Evolutionary conservation across 2,329 filamentous ascomycete genomes (phyloP).

Genomic region (Didymella pinodella): DNA sequence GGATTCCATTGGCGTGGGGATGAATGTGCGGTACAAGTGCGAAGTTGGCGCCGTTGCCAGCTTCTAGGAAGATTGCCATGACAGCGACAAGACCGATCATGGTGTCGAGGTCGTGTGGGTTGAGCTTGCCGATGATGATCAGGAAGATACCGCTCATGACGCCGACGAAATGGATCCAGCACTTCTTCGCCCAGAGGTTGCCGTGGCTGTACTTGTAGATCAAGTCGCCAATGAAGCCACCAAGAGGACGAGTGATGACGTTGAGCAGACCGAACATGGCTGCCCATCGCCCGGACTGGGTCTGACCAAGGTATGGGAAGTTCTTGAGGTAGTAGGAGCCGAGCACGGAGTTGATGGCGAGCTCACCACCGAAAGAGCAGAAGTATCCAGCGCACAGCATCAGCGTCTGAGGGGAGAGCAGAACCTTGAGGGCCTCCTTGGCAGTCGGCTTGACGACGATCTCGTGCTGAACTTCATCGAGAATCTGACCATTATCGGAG

Average conservation of each 20-base stretch:
- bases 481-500: constrained; percentile 58
- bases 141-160: constrained; percentile 66
- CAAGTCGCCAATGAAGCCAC: constrained; percentile 67
- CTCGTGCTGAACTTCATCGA: constrained; percentile 67
- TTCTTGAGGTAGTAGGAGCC: constrained; percentile 66
- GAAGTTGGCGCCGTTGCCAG: constrained; percentile 86
- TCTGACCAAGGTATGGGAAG: constrained; percentile 63
- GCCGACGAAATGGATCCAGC: constrained; percentile 64
- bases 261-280: constrained; percentile 81
- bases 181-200: constrained; percentile 70
- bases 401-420: constrained; percentile 67
- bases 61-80: constrained; percentile 83
- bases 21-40: constrained; percentile 87
- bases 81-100: constrained; percentile 81
- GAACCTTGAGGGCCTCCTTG: constrained; percentile 66
- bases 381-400: constrained; percentile 64
- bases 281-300: constrained; percentile 67
- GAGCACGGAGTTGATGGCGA: constrained; percentile 68
- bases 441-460: constrained; percentile 67
- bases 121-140: constrained; percentile 68
- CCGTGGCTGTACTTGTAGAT: constrained; percentile 60
- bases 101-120: constrained; percentile 68
- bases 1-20: constrained; percentile 79
- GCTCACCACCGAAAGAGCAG: constrained; percentile 67
- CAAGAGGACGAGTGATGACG: constrained; percentile 70